Evolutionary conservation across 2,329 filamentous ascomycete genomes (phyloP).

Genomic region (Mollisiaceae sp.): DNA sequence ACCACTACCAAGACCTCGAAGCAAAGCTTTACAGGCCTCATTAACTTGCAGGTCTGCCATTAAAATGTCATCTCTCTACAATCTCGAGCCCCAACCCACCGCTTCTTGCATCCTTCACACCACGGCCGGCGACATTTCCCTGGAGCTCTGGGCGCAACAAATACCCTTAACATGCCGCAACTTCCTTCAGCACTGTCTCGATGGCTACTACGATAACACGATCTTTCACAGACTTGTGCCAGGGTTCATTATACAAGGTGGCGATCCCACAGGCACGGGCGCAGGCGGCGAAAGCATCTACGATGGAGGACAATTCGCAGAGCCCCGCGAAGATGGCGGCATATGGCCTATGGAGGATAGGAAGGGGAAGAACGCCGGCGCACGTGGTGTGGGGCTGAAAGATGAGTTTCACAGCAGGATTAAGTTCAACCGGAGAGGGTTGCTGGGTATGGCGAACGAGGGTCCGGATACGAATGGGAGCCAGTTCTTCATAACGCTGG

Average conservation of each 20-base stretch:
- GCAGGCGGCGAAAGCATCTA: slow-evolving; percentile 92
- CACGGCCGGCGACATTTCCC: slow-evolving; percentile 82
- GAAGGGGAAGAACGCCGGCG: slow-evolving; percentile 64
- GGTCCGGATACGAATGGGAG: slow-evolving; percentile 84
- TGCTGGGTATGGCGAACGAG: slow-evolving; percentile 96
- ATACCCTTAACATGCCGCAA: slow-evolving; percentile 90
- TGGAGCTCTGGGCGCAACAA: slow-evolving; percentile 96
- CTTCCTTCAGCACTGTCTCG: slow-evolving; percentile 92
- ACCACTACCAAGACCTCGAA: neutral
- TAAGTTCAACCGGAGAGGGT: slow-evolving; percentile 88
- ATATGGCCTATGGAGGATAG: slow-evolving; percentile 65
- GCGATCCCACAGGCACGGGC: slow-evolving; percentile 91
- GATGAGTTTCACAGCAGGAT: slow-evolving; percentile 93
- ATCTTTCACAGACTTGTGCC: slow-evolving; percentile 93
- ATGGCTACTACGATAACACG: slow-evolving; percentile 93
- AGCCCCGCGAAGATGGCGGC: slow-evolving; percentile 44
- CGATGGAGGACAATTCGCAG: slow-evolving; percentile 75
- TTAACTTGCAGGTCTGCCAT: slow-evolving; percentile 34
- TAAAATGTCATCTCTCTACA: slow-evolving; percentile 86
- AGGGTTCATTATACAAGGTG: slow-evolving; percentile 91
- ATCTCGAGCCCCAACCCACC: slow-evolving; percentile 92
- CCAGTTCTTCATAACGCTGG: slow-evolving; percentile 96
- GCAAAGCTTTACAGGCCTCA: slow-evolving; percentile 27
- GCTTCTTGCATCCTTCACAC: slow-evolving; percentile 92
- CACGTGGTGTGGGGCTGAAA: slow-evolving; percentile 64